Evolutionary conservation across 208 protist species (phyloP).

Genomic region (Trypanosoma vivax): DNA sequence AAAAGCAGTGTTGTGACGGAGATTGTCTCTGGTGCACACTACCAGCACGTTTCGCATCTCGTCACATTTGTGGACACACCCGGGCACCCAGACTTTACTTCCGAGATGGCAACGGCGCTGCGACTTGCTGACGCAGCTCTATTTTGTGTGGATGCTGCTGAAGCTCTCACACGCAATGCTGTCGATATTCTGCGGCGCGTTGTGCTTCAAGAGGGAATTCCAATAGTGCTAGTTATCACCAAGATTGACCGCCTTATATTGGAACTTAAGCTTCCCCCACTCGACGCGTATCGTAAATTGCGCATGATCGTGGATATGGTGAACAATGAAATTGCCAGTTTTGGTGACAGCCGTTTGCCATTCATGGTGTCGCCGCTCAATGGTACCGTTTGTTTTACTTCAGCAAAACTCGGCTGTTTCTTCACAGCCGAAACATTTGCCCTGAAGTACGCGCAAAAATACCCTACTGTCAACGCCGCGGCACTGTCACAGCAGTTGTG

Average conservation of each 20-base stretch:
- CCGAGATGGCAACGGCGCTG: constrained; percentile 91
- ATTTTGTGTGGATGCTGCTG: constrained; percentile 96
- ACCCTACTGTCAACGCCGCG: constrained; percentile 25
- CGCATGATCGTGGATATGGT: constrained; percentile 93
- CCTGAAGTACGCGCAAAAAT: constrained; percentile 85
- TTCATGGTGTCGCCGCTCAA: constrained; percentile 61
- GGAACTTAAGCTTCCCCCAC: constrained; percentile 98
- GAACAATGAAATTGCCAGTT: constrained; percentile 88
- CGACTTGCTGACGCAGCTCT: constrained; percentile 95
- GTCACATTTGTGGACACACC: constrained; percentile 98
- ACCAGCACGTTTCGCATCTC: constrained; percentile 60
- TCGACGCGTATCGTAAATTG: constrained; percentile 98
- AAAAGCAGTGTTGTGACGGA: constrained; percentile 64
- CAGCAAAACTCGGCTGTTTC: constrained; percentile 74
- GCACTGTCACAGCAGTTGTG: constrained; percentile 93
- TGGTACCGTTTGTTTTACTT: constrained; percentile 92
- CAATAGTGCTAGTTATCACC: constrained; percentile 93
- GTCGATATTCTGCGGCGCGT: constrained; percentile 82
- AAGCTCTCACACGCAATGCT: constrained; percentile 89
- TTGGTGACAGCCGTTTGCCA: constrained; percentile 12
- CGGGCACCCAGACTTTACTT: constrained; percentile 96
- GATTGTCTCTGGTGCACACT: constrained; percentile 30
- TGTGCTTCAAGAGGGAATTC: constrained; percentile 67
- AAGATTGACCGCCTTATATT: constrained; percentile 98
- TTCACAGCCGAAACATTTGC: constrained; percentile 96